Percentiles rank a stretch among this genome's conserved stretches.
Conservation (phyloP, 176 grass and related monocot species). For the Zoysia pacifica region DNA sequence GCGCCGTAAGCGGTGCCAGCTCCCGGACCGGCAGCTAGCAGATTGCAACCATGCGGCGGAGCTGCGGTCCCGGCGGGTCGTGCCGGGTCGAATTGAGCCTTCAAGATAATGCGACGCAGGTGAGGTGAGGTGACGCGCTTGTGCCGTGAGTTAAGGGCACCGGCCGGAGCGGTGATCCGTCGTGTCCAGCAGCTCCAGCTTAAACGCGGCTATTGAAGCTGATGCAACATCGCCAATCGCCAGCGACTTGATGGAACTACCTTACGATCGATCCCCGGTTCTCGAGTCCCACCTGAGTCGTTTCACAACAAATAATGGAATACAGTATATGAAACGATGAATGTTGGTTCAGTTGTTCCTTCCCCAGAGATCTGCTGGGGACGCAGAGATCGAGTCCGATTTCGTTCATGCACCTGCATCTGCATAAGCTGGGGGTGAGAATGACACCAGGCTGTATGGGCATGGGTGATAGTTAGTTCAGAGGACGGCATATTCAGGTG, state of each 20-base stretch:
- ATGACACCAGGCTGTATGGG: constrained; percentile 3
- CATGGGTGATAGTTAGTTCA: background rate
- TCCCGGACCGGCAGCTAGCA: background rate
- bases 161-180: background rate
- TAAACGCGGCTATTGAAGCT: background rate
- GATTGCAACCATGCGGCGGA: background rate
- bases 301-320: background rate
- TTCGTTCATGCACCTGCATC: background rate
- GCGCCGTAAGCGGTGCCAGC: background rate
- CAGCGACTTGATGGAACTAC: too few species aligned
- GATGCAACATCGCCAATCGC: background rate
- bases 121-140: background rate
- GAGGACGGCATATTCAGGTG: background rate
- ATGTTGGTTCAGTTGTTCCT: background rate
- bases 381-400: background rate
- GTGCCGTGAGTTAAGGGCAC: background rate
- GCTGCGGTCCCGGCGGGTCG: background rate
- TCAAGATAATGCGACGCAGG: background rate
- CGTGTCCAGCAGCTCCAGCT: background rate
- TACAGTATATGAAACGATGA: too few species aligned
- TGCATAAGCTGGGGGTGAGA: background rate
- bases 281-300: background rate
- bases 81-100: background rate
- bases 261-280: background rate
- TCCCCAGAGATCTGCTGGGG: background rate